phyloP scores from a whole-genome alignment of 345 rosid species.

The Lepidium didymum region DNA sequence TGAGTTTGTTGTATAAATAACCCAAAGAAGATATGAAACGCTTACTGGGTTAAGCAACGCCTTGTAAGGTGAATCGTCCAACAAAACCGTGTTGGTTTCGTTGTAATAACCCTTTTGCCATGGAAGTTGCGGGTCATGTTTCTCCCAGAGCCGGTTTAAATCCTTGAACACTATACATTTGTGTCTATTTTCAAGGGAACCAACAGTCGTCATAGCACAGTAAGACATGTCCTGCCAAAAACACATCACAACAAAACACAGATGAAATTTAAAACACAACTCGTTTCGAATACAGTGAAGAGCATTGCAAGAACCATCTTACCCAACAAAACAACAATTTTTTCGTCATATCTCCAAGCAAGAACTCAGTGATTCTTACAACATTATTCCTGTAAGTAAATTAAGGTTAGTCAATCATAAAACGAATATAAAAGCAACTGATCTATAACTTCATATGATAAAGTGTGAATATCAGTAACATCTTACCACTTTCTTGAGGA shows the following conservation, averaged over 20 bases:
- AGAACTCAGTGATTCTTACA: constrained; percentile 43
- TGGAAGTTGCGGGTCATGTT: constrained; percentile 49
- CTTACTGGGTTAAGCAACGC: constrained; percentile 94
- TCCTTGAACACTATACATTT: constrained; percentile 75
- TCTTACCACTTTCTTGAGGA: constrained; percentile 36
- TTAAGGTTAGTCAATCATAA: neutral
- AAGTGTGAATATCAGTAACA: neutral
- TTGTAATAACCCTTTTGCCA: constrained; percentile 60
- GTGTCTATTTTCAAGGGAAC: constrained; percentile 57
- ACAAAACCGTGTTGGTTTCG: constrained; percentile 68
- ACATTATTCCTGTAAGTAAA: constrained; percentile 49
- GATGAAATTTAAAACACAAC: neutral
- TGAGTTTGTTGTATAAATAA: neutral
- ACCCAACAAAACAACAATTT: constrained; percentile 89
- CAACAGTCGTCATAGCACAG: constrained; percentile 48
- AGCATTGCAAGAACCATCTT: constrained; percentile 11
- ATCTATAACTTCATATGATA: neutral
- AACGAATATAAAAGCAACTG: neutral
- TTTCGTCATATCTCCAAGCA: constrained; percentile 70
- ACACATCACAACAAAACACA: neutral
- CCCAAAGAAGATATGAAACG: neutral
- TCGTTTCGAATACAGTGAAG: neutral
- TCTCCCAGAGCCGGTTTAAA: constrained; percentile 65
- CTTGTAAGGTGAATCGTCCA: constrained; percentile 93
- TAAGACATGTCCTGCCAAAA: constrained; percentile 55